These are phyloP conservation scores for Glarea lozoyensis DNA, from an alignment of 495 filamentous ascomycete genomes.

Conservation along the genomic window DNA sequence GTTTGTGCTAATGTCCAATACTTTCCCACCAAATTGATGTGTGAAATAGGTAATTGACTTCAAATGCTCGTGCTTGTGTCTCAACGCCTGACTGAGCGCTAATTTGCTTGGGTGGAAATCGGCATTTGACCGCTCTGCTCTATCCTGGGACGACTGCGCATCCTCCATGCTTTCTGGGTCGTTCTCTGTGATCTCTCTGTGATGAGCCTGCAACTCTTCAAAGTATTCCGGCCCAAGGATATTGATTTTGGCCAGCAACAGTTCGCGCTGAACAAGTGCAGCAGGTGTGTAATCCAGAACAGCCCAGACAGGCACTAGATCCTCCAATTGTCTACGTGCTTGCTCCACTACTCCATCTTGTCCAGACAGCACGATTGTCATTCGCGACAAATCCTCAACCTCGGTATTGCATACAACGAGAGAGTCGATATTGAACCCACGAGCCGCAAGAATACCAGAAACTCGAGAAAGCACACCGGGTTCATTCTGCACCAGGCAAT, in stretches of 20 bases:
- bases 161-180: conserved; percentile 26
- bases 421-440: conserved; percentile 98
- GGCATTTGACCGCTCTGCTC: conserved; percentile 24
- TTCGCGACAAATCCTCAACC: conserved; percentile 93
- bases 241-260: conserved; percentile 93
- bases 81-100: conserved; percentile 74
- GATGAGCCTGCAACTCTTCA: conserved; percentile 89
- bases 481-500: conserved; percentile 98
- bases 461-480: conserved; percentile 94
- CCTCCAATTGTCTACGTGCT: conserved; percentile 88
- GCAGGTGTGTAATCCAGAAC: conserved; percentile 91
- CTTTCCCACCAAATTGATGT: conserved; percentile 96
- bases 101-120: conserved; percentile 85
- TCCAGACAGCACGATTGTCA: conserved; percentile 95
- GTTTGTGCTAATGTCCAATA: conserved; percentile 93
- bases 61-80: conserved; percentile 95
- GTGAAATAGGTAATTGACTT: conserved; percentile 89
- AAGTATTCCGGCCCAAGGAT: conserved; percentile 96
- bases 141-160: conserved; percentile 6
- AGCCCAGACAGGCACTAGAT: conserved; percentile 96
- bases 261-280: conserved; percentile 90
- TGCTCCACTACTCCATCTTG: conserved; percentile 98
- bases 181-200: conserved; percentile 57
- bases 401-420: conserved; percentile 96
- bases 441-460: conserved; percentile 89